These are phyloP conservation scores for Mortierella sp. DNA, from an alignment of 371 early-diverging fungal species.

Conservation along the genomic window DNA sequence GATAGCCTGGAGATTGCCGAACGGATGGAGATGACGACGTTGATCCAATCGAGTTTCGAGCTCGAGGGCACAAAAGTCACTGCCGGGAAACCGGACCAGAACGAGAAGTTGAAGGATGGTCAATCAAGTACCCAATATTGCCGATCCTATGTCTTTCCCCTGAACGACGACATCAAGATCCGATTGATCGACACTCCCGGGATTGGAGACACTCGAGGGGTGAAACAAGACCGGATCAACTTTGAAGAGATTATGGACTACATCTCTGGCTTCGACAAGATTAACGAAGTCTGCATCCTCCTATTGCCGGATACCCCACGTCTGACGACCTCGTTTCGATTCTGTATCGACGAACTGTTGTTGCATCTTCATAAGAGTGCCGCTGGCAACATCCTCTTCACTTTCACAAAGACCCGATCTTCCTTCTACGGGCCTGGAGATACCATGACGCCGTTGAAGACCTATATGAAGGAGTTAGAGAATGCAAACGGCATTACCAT, in stretches of 20 bases:
- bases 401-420: slow-evolving; percentile 31
- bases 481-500: slow-evolving; percentile 18
- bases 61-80: slow-evolving; percentile 21
- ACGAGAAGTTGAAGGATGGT: slow-evolving; percentile 21
- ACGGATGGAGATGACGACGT: slow-evolving; percentile 17
- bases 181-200: slow-evolving; percentile 49
- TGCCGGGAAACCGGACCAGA: slow-evolving; percentile 25
- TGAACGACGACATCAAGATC: slow-evolving; percentile 21
- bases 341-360: slow-evolving; percentile 43
- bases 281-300: slow-evolving; percentile 44
- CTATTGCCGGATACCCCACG: slow-evolving; percentile 31
- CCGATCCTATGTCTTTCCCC: slow-evolving; percentile 28
- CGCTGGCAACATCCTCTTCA: slow-evolving; percentile 34
- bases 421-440: slow-evolving; percentile 45
- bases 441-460: slow-evolving; percentile 21
- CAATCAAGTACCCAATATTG: slow-evolving; percentile 30
- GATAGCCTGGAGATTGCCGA: slow-evolving; percentile 31
- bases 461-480: slow-evolving; percentile 20
- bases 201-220: slow-evolving; percentile 43
- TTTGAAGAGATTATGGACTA: slow-evolving; percentile 41
- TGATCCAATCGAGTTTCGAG: slow-evolving; percentile 31
- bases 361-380: slow-evolving; percentile 44
- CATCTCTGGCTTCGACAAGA: slow-evolving; percentile 24
- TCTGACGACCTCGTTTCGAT: slow-evolving; percentile 30
- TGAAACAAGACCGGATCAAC: slow-evolving; percentile 36